Evolutionary conservation across 1,139 yeast species (phyloP), one percentile per base, ranked within the genome.

Genomic region (Lodderomyces margitis): DNA sequence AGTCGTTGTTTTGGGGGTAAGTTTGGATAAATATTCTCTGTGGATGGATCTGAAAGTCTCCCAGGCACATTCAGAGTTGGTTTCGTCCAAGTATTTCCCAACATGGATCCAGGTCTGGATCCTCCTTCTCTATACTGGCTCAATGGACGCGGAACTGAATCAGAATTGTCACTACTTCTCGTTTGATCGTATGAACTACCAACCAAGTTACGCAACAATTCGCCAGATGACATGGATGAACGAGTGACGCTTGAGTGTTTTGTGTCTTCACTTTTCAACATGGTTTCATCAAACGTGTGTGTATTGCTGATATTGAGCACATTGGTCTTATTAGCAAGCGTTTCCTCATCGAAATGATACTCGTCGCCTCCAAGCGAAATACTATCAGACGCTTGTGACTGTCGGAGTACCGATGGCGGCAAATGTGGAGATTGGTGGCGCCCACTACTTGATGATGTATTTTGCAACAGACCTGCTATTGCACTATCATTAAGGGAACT

Each of bases 181-280:
- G 38, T 37, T 45, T 39, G 33, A 30, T 39, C 30, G 21, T 45
- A 41, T 34, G 44, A 40, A 17, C 51, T 51, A 21, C 49, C 46
- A 39, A 62, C 66, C 39, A 69, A 52, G 34, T 56, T 63, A 33
- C 47, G 53, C 35, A 70, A 57, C 20, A 69, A 53, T 48, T 69
- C 75, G 3, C 71, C 74, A 4, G 71, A 64, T 2, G 69, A 62
- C 40, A 64, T 47, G 14, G 69, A 64, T 7, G 58, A 51, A 17
- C 61, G 40, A 19, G 55, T 41, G 1, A 57, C 4, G 24, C 46
- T 43, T 30, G 36, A n/a, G 33, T 41, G 44, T 19, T 37, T 54
- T 16, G 36, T 14, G 20, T 16, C 27, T 5, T 27, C 34, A 20
- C 20, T 49, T 24, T 41, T 49, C 41, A 40, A 37, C 40, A 38